Base-by-base conservation (phyloP, 805 yeast species). In the Lachancea thermotolerans region DNA sequence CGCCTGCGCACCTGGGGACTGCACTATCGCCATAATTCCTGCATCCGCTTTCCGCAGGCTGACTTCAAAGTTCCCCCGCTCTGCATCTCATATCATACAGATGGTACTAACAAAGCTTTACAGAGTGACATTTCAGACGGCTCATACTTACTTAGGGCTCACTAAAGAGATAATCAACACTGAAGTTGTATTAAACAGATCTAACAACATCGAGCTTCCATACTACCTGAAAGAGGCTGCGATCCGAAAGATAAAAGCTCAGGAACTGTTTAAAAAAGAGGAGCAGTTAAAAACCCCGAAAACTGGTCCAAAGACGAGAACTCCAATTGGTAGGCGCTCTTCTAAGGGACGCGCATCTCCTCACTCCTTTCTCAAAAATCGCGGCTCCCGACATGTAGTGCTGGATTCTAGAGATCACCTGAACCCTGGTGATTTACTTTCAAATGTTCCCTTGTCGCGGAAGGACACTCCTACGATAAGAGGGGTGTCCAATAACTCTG, bases 21-120 rank as follows among this genome's bases (percentile, higher is more conserved):
- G 95, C 30, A 90, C 98, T 0, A 84, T 91, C 44, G 95, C 98
- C 0, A 84, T 91, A 32, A 90, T 91, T 12, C 99, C 99, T 0
- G 79, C 82, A 1, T 81, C 79, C 42, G 85, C 97, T 0, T 93
- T 91, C 54, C 73, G 77, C 45, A 70, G 84, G 44, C 74, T 91
- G 34, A 82, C 85, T 6, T 60, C 69, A 28, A 85, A 81, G 54
- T 87, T 81, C 58, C 98, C 98, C 5, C 78, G 85, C 50, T 86
- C 96, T 0, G 83, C 96, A 0, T 86, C 96, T 0, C 96, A 90
- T 62, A 90, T 93, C 28, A 91, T 91, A 11, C 96, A 95, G 55
- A 89, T 91, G 78, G 87, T 91, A 18, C 67, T 91, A 45, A 82
- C 95, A 1, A 75, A 95, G 50, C 72, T 93, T 43, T 87, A 88